Base-by-base conservation (phyloP, 192 early-diverging fungal species). In the Podila horticola region DNA sequence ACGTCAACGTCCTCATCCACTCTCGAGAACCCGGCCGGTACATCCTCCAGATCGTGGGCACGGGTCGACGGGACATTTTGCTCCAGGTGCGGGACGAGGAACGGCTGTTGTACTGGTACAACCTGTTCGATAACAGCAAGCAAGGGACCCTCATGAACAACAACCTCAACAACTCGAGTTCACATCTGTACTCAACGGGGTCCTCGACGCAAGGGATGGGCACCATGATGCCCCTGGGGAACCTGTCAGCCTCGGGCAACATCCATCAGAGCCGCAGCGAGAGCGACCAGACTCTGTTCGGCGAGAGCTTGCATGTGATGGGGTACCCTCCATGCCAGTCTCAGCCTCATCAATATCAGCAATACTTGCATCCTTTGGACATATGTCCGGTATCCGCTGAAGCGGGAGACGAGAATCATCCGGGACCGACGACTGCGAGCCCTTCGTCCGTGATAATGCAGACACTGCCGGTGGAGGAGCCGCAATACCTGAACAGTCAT, bases 81-180 rank as follows among this genome's bases (percentile, higher is more conserved):
- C 20, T 81, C 0, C 77, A 81, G 31, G 71, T 81, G 0, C 33
- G 62, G 4, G 70, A 81, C 29, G 77, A 81, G n/a, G 71, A 81
- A 22, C 70, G 71, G 0, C 45, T 81, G 19, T 3, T 73, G 45
- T 62, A 81, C 20, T 81, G 71, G 77, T 73, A 36, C 55, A 41
- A 57, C 28, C 38, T 81, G 1, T 81, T 81, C 48, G 77, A 73
- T 49, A 73, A 65, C 71, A 71, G 58, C 20, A 65, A 24, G 33
- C 67, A 69, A 30, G 24, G 52, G 7, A 55, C 52, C 0, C 7
- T 55, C 52, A 11, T n/a, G 8, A 22, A 0, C 24, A n/a, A 55
- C n/a, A n/a, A 55, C 10, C 0, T 8, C n/a, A 55, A 55, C 52
- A 55, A 55, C 52, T 55, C 52, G 52, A 55, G 52, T 11, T 55